Percentiles rank a stretch among this genome's conserved stretches.
These are phyloP conservation scores for Russula ochroleuca DNA, from an alignment of 768 basidiomycete species.

Conservation along the genomic window DNA sequence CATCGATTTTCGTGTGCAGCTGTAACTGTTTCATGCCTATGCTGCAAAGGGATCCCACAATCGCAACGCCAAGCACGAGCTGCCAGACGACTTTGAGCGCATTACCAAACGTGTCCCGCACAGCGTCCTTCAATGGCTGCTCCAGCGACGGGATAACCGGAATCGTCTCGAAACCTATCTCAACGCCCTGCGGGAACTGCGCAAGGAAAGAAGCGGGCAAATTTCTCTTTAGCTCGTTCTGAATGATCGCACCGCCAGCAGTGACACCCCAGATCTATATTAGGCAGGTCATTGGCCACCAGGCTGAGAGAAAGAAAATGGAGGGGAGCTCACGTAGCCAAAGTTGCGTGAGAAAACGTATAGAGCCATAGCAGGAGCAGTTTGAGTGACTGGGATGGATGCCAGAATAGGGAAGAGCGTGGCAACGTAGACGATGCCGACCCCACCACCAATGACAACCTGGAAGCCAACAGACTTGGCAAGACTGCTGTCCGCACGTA, in stretches of 20 bases:
- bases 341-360: constrained; percentile 31
- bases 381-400: constrained; percentile 33
- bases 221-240: no score
- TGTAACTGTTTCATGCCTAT: constrained; percentile 33
- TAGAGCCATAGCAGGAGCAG: constrained; percentile 37
- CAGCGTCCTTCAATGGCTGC: no score
- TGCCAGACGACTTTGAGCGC: constrained; percentile 35
- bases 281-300: neutral
- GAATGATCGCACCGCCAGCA: no score
- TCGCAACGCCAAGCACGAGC: constrained; percentile 31
- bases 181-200: constrained; percentile 29
- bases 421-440: constrained; percentile 34
- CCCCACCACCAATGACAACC: constrained; percentile 32
- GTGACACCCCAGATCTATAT: constrained; percentile 34
- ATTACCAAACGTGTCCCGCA: constrained; percentile 16
- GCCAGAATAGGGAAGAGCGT: constrained; percentile 39
- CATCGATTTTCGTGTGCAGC: constrained; percentile 33
- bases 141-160: constrained; percentile 19
- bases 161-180: constrained; percentile 32
- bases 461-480: constrained; percentile 29
- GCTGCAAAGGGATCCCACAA: constrained; percentile 31
- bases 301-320: no score
- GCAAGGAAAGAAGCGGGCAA: constrained; percentile 31
- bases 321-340: constrained; percentile 5
- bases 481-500: constrained; percentile 28